Percentiles rank a stretch among this genome's conserved stretches.
Evolutionary conservation across 352 stramenopile species (phyloP).

Genomic region (Phytophthora niederhauseri): DNA sequence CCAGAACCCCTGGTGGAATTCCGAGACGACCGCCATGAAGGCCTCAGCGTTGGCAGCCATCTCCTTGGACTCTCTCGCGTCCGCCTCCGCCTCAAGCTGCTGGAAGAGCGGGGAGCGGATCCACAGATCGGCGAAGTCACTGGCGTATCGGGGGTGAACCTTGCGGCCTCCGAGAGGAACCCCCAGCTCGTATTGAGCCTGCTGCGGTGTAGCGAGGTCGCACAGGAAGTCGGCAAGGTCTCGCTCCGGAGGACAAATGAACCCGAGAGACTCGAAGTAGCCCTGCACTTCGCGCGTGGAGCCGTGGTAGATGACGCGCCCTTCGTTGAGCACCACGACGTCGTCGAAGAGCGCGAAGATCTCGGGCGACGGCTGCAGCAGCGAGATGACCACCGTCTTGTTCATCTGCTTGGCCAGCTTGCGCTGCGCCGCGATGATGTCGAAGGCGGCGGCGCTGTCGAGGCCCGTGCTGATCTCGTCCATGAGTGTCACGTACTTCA

Average conservation of each 20-base stretch:
- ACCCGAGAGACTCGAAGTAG: constrained; percentile 9
- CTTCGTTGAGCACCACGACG: constrained; percentile 9
- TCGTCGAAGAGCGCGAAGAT: constrained; percentile 10
- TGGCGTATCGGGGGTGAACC: neutral
- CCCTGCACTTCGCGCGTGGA: neutral
- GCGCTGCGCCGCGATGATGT: constrained; percentile 9
- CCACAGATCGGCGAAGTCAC: constrained; percentile 9
- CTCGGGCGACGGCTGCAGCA: constrained; percentile 15
- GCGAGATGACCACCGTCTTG: constrained; percentile 6
- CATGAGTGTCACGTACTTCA: constrained; percentile 46
- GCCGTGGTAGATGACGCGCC: constrained; percentile 2
- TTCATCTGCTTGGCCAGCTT: neutral
- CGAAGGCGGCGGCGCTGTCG: constrained; percentile 10
- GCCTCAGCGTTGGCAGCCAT: neutral
- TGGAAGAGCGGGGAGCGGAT: neutral
- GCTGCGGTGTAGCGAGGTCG: constrained; percentile 3
- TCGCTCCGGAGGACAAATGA: neutral
- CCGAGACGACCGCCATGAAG: constrained; percentile 13
- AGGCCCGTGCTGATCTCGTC: constrained; percentile 11
- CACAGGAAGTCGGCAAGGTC: constrained; percentile 11
- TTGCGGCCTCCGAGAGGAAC: no score
- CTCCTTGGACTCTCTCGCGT: neutral
- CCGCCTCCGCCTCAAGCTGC: neutral
- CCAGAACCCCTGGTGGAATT: constrained; percentile 22
- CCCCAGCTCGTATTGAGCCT: constrained; percentile 4